Conservation (phyloP, 139 green algal species). For the Pseudopediastrum boryanum region DNA sequence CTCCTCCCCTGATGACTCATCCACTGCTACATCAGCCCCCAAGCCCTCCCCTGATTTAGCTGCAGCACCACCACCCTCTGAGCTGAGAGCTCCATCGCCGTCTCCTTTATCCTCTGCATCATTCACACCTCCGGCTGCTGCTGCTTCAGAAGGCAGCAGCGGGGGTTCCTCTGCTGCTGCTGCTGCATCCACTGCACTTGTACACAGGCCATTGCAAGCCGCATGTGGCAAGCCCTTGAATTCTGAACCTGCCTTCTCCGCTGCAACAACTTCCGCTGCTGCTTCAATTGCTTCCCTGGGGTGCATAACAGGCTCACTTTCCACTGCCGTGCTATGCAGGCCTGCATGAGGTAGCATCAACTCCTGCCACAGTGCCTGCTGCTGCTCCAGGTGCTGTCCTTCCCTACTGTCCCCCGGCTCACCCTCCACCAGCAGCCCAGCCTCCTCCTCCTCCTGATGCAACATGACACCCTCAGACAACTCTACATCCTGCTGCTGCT, state of each 20-base stretch:
- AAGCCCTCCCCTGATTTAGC: too few relatives aligned
- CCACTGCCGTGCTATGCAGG: too few relatives aligned
- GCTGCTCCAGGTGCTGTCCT: conserved; percentile 27
- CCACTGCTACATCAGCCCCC: not conserved
- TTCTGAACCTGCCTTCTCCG: too few relatives aligned
- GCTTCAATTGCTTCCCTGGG: too few relatives aligned
- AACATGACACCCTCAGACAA: not conserved
- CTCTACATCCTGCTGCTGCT: not conserved
- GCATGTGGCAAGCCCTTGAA: too few relatives aligned
- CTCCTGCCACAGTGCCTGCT: not conserved
- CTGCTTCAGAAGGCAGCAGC: not conserved
- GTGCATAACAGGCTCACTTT: too few relatives aligned
- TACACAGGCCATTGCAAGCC: not conserved
- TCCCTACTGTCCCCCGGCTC: conserved; percentile 1
- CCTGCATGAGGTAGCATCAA: too few relatives aligned
- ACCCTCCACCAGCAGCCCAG: conserved; percentile 3
- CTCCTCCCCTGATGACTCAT: not conserved
- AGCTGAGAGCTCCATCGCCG: too few relatives aligned
- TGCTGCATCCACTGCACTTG: conserved; percentile 6
- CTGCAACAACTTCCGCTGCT: too few relatives aligned
- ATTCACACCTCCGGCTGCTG: not conserved
- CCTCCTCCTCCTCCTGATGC: not conserved
- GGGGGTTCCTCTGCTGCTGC: conserved; percentile 17
- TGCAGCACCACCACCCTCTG: too few relatives aligned
- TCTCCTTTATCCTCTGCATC: not conserved